Conservation (phyloP, 805 yeast species). For the Candida gorgasii region DNA sequence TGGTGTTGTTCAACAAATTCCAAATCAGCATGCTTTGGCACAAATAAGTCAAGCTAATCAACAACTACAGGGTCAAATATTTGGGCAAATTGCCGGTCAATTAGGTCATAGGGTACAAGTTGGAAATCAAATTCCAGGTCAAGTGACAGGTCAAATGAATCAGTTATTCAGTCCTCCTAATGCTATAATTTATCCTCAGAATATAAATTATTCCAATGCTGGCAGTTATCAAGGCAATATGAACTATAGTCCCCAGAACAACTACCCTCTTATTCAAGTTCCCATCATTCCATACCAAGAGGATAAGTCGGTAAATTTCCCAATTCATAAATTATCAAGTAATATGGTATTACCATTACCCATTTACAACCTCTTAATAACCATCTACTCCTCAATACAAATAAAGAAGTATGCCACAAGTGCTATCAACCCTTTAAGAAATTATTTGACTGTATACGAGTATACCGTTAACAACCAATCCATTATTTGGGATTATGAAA, state of each 20-base stretch:
- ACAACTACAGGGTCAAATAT: not conserved
- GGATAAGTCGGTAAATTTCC: slow-evolving; percentile 11
- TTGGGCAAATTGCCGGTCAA: not conserved
- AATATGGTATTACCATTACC: slow-evolving; percentile 11
- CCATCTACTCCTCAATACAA: slow-evolving; percentile 22
- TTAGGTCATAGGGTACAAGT: not conserved
- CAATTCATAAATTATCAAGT: slow-evolving; percentile 12
- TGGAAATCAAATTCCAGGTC: not conserved
- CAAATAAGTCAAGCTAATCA: not conserved
- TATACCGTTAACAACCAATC: slow-evolving; percentile 67
- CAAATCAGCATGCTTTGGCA: too few relatives aligned
- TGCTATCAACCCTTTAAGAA: slow-evolving; percentile 61
- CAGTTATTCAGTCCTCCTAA: not conserved
- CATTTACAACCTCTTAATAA: slow-evolving; percentile 7
- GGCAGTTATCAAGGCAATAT: not conserved
- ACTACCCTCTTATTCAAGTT: slow-evolving; percentile 2
- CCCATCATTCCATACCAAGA: slow-evolving; percentile 3
- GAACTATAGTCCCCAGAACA: not conserved
- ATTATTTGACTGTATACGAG: slow-evolving; percentile 69
- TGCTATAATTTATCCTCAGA: not conserved
- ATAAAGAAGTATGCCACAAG: slow-evolving; percentile 66
- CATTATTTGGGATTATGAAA: slow-evolving; percentile 82
- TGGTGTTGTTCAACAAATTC: not conserved
- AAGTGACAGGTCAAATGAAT: not conserved
- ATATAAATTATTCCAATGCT: not conserved